Evolutionary conservation across 164 flowering plant species (phyloP).

Genomic region (Santalum album): DNA sequence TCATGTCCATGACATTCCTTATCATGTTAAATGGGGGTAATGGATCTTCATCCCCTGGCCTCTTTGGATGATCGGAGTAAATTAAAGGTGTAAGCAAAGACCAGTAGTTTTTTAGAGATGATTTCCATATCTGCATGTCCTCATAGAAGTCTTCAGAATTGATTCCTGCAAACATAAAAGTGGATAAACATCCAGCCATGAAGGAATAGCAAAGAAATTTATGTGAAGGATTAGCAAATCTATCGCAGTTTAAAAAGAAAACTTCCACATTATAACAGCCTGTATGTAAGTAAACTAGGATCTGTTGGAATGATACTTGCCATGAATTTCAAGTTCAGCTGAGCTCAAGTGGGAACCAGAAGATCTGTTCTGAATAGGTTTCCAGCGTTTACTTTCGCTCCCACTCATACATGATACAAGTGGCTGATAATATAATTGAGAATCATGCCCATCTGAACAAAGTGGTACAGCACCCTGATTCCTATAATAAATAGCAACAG

Average conservation of each 20-base stretch:
- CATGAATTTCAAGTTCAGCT: conserved; percentile 67
- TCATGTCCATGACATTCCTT: conserved; percentile 97
- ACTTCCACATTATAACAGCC: no score
- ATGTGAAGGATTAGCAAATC: no score
- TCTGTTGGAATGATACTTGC: conserved; percentile 68
- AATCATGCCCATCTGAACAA: conserved; percentile 55
- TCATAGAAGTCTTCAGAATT: conserved; percentile 63
- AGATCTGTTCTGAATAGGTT: conserved; percentile 75
- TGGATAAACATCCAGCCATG: no score
- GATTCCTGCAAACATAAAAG: conserved; percentile 66
- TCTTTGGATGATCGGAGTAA: conserved; percentile 97
- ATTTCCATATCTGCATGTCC: conserved; percentile 56
- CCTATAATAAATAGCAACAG: conserved; percentile 25
- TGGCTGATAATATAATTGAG: conserved; percentile 63
- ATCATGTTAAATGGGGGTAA: conserved; percentile 93
- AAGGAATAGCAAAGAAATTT: no score
- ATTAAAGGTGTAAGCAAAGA: conserved; percentile 91
- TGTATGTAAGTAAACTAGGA: no score
- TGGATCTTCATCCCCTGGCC: conserved; percentile 98
- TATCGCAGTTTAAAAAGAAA: no score
- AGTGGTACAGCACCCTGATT: conserved; percentile 49
- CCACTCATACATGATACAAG: conserved; percentile 76
- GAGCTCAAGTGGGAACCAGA: conserved; percentile 42
- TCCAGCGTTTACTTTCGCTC: conserved; percentile 74
- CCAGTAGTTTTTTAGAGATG: conserved; percentile 79